Conservation (phyloP, 1,284 basidiomycete species). For the Fomes fomentarius region DNA sequence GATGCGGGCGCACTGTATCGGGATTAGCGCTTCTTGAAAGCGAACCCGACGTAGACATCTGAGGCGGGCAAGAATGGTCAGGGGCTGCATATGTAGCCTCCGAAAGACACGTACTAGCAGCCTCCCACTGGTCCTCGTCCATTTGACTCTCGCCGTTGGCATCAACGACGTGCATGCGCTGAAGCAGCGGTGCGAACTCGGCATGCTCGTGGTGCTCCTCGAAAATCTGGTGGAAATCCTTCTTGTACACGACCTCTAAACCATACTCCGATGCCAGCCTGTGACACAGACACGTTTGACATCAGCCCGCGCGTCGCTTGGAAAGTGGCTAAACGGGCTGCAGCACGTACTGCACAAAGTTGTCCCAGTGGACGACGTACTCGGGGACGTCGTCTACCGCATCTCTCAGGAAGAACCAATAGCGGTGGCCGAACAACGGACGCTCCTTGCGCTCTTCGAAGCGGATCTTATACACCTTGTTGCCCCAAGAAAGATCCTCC, state of each 20-base stretch:
- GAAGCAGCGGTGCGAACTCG: conserved; percentile 80
- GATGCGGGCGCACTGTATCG: not conserved
- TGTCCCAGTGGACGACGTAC: conserved; percentile 94
- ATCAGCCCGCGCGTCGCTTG: not conserved
- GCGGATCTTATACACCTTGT: conserved; percentile 85
- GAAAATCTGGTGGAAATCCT: conserved; percentile 89
- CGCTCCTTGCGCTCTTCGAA: conserved; percentile 74
- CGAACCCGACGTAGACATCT: conserved; percentile 68
- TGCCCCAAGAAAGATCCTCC: conserved; percentile 83
- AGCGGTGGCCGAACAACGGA: conserved; percentile 87
- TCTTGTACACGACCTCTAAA: conserved; percentile 77
- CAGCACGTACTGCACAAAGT: conserved; percentile 78
- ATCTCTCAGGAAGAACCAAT: conserved; percentile 92
- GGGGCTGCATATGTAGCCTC: not conserved
- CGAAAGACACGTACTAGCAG: conserved; percentile 76
- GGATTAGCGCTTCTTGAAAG: conserved; percentile 24
- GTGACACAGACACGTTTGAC: not conserved
- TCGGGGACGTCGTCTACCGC: conserved; percentile 98
- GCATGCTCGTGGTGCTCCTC: conserved; percentile 74
- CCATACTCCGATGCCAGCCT: conserved; percentile 88
- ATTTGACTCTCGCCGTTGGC: conserved; percentile 84
- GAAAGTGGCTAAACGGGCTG: not conserved
- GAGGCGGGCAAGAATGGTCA: not conserved
- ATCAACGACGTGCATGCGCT: conserved; percentile 90
- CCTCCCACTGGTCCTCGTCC: conserved; percentile 95